Evolutionary conservation across 1,284 basidiomycete genomes (phyloP).

Genomic region (Cutaneotrichosporon arboriforme): DNA sequence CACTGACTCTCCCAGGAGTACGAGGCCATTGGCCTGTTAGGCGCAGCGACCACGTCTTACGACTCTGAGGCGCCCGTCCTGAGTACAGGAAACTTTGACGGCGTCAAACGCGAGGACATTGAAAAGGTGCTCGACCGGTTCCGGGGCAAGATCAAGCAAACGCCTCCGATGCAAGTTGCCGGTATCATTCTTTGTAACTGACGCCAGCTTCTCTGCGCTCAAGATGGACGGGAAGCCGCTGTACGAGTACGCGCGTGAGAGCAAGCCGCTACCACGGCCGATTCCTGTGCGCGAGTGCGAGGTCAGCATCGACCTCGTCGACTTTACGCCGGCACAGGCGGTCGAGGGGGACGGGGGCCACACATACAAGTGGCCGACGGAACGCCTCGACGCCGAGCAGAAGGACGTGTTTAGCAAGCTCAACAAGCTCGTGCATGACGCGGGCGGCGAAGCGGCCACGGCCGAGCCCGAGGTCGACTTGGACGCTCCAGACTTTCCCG

Average conservation of each 20-base stretch:
- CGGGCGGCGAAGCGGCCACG: constrained; percentile 27
- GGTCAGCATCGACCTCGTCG: constrained; percentile 62
- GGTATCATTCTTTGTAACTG: background rate
- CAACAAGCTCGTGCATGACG: constrained; percentile 46
- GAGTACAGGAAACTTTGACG: constrained; percentile 69
- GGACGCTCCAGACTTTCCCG: constrained; percentile 34
- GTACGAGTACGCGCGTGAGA: constrained; percentile 91
- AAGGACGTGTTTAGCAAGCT: constrained; percentile 64
- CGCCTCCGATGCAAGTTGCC: constrained; percentile 74
- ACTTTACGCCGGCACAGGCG: constrained; percentile 45
- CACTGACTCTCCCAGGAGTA: constrained; percentile 91
- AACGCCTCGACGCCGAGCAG: constrained; percentile 63
- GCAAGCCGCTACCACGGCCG: constrained; percentile 82
- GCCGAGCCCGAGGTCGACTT: constrained; percentile 31
- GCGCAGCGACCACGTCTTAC: constrained; percentile 91
- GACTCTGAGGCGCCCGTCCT: constrained; percentile 80
- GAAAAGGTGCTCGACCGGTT: constrained; percentile 70
- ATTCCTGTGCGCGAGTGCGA: constrained; percentile 82
- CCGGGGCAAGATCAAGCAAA: constrained; percentile 80
- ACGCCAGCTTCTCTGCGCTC: constrained; percentile 81
- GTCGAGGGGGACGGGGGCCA: constrained; percentile 43
- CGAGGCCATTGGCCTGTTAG: constrained; percentile 80
- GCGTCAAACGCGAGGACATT: constrained; percentile 73
- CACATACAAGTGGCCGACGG: constrained; percentile 68
- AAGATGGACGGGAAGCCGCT: constrained; percentile 97